These are phyloP conservation scores for Tuber melanosporum DNA, from an alignment of 495 filamentous ascomycete genomes.

Conservation along the genomic window DNA sequence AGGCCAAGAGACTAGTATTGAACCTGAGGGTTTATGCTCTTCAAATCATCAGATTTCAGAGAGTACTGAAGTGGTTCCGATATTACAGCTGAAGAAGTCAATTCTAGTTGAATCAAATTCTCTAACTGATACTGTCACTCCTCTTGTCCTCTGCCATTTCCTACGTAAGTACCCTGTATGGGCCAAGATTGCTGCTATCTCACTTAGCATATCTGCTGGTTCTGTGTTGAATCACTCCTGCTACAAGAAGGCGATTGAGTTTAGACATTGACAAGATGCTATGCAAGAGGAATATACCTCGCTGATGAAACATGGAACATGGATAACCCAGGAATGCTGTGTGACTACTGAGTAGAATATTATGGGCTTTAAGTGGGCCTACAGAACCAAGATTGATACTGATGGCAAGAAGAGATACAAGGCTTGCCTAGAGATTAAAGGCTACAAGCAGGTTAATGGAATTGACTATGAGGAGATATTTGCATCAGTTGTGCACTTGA, in stretches of 20 bases:
- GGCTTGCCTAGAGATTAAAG: conserved; percentile 19
- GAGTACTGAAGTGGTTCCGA: background rate
- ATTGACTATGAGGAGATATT: conserved; percentile 28
- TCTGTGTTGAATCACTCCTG: background rate
- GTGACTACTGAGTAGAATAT: background rate
- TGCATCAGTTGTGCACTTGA: conserved; percentile 13
- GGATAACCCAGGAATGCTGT: background rate
- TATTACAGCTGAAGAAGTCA: background rate
- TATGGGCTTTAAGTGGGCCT: conserved; percentile 29
- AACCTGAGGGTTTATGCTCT: background rate
- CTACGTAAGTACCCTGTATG: background rate
- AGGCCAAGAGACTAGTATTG: background rate
- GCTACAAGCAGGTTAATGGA: conserved; percentile 21
- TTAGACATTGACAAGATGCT: background rate
- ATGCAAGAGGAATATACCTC: conserved; percentile 3
- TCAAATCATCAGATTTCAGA: background rate
- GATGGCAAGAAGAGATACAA: conserved; percentile 22
- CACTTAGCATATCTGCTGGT: background rate
- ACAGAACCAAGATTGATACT: conserved; percentile 12
- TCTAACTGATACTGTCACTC: fast-evolving
- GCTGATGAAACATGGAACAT: conserved; percentile 5
- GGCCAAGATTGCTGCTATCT: background rate
- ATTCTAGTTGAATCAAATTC: background rate
- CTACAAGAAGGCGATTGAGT: background rate
- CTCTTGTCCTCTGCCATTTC: background rate